These are phyloP conservation scores for Heracleum sosnowskyi DNA, from an alignment of 129 eudicot species.

Conservation along the genomic window DNA sequence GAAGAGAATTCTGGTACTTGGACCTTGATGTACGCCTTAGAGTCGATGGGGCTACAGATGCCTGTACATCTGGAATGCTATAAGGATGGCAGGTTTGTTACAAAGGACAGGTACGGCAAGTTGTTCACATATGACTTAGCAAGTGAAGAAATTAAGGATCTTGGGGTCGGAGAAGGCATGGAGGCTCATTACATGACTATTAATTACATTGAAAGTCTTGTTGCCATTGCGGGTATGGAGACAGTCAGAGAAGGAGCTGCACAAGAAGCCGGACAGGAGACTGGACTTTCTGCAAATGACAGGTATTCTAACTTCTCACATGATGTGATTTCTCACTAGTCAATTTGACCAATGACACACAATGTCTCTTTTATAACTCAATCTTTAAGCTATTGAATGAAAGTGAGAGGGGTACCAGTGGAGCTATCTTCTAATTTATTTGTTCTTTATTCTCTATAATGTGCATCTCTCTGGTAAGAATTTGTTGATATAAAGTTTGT, in stretches of 20 bases:
- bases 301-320: background rate
- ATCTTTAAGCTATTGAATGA: background rate
- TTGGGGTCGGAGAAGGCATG: background rate
- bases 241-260: background rate
- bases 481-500: background rate
- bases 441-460: background rate
- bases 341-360: background rate
- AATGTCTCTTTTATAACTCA: background rate
- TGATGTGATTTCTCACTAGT: background rate
- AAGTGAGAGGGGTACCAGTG: background rate
- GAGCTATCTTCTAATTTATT: background rate
- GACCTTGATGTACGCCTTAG: background rate
- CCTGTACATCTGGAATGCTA: background rate
- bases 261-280: background rate
- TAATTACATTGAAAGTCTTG: conserved; percentile 5
- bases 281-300: background rate
- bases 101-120: background rate
- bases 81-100: background rate
- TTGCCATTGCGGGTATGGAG: background rate
- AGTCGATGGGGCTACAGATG: background rate
- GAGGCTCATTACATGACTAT: background rate
- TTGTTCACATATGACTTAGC: background rate
- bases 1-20: background rate
- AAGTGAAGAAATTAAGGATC: background rate
- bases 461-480: background rate